phyloP scores from a whole-genome alignment of 345 rosid species.

The Eutrema yunnanense region DNA sequence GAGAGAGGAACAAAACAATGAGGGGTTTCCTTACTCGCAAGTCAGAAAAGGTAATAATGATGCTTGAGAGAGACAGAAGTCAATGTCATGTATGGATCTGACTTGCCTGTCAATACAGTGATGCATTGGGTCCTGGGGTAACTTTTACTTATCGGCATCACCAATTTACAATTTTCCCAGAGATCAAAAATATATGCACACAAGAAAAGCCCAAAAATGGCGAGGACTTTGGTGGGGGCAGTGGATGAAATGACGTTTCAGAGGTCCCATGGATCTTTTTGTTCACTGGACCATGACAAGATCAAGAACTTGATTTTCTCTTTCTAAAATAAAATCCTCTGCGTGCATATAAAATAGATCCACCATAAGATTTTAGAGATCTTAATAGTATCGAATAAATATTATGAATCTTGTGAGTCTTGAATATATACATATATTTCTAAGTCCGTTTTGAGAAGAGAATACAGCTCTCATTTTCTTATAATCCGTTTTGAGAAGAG shows the following conservation, averaged over 20 bases:
- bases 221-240: conserved; percentile 2
- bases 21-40: conserved; percentile 5
- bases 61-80: conserved; percentile 10
- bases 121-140: conserved; percentile 22
- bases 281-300: background rate
- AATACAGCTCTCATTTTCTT: background rate
- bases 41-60: conserved; percentile 8
- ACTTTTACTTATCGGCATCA: background rate
- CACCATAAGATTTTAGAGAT: background rate
- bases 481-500: background rate
- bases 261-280: too few species aligned
- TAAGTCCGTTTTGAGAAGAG: too few species aligned
- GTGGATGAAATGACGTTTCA: background rate
- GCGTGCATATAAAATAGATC: background rate
- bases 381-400: background rate
- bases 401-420: background rate
- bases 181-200: background rate
- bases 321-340: background rate
- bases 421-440: background rate
- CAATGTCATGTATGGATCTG: background rate
- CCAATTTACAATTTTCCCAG: background rate
- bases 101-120: conserved; percentile 21
- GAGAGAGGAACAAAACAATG: background rate
- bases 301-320: background rate
- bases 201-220: background rate